Evolutionary conservation across 75 land plant genomes (phyloP).

Genomic region (Adiantum capillusveneris): DNA sequence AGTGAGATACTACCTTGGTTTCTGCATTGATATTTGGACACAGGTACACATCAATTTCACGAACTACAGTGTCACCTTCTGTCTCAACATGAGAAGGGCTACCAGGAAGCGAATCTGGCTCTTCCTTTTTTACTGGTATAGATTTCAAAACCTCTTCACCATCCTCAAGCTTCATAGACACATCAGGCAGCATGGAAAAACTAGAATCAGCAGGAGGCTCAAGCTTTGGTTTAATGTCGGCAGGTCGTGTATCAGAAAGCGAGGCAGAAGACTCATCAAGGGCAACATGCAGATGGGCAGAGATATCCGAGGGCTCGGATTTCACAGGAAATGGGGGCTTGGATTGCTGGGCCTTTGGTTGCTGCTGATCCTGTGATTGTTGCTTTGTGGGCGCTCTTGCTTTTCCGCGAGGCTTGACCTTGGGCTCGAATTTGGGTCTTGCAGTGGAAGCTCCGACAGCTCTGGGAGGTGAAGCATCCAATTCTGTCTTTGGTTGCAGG

Average conservation of each 20-base stretch:
- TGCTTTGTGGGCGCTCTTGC: background rate
- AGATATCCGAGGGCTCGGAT: background rate
- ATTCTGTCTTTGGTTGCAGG: background rate
- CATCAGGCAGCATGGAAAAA: background rate
- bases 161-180: background rate
- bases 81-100: background rate
- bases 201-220: conserved; percentile 1
- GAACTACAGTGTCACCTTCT: conserved; percentile 39
- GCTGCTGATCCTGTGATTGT: background rate
- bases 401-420: conserved; percentile 17
- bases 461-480: background rate
- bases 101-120: conserved; percentile 3
- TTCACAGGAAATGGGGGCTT: background rate
- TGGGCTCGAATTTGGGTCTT: conserved; percentile 18
- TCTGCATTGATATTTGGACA: conserved; percentile 40
- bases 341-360: background rate
- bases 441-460: conserved; percentile 5
- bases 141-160: background rate
- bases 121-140: conserved; percentile 9
- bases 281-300: background rate
- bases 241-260: background rate
- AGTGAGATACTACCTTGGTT: conserved; percentile 59
- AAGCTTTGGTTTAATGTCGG: conserved; percentile 2
- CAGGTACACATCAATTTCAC: conserved; percentile 71
- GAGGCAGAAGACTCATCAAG: background rate